Base-by-base conservation (phyloP, 352 stramenopile genomes). In the Blastocystis sp. region DNA sequence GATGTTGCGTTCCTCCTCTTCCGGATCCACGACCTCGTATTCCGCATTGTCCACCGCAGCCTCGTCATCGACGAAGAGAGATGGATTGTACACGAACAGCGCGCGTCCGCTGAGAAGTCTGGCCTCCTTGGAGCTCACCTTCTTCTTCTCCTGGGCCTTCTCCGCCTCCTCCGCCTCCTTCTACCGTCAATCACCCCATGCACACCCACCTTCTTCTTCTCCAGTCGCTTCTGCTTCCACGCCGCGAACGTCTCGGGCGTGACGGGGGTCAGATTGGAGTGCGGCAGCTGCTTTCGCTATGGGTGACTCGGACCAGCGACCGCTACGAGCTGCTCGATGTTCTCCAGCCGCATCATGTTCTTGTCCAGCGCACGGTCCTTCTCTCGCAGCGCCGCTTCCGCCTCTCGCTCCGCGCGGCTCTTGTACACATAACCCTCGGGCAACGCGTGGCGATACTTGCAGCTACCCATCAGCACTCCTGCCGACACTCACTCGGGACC, bases 61-160 rank as follows among this genome's bases (percentile, higher is more conserved):
- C 37, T 94, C 94, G 62, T 96, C 94, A 91, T 97, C 94, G 73
- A 93, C 92, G 93, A 97, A 97, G 91, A 97, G 92, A 43, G 93
- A 94, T 41, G 94, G 93, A 88, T 97, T 94, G 91, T 92, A 96
- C 45, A 94, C 94, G 91, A 97, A 97, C 90, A 97, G 90, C 43
- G 94, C 94, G 92, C 94, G 93, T 92, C 94, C 94, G 93, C 93
- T 96, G 92, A 97, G 93, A 75, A 73, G 41, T 76, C 61, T 84
- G 90, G 94, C 93, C 92, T 94, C 95, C 93, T 96, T 90, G 94
- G 92, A 90, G 92, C 92, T 26, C 93, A 93, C 70, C 93, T 90
- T 90, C 75, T 80, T 77, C 54, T 79, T 89, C 29, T 90, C 93
- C 54, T 93, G 93, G 13, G 90, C 93, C 91, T 94, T 96, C 89